phyloP scores from a whole-genome alignment of 148 eudicot species.

The Nyssa sinensis region DNA sequence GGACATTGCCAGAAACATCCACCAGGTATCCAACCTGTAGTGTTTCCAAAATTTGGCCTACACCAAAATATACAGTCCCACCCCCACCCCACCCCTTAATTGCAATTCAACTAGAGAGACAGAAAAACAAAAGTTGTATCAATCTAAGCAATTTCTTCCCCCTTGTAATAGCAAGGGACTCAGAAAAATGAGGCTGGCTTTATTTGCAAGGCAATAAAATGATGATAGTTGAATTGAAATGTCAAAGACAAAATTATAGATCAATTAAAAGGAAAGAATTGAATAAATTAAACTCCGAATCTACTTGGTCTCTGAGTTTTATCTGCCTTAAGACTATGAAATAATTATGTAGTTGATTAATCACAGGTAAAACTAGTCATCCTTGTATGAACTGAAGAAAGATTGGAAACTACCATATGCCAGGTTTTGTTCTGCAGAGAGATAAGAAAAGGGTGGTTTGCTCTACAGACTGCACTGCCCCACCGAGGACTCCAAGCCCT shows the following conservation, averaged over 20 bases:
- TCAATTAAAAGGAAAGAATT: neutral
- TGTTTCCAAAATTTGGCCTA: no score
- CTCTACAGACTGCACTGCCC: neutral
- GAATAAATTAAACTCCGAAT: neutral
- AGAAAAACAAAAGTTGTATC: neutral
- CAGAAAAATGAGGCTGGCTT: neutral
- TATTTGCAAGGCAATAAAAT: neutral
- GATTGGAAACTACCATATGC: neutral
- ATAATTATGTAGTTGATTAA: neutral
- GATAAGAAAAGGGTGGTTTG: neutral
- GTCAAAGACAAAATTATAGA: neutral
- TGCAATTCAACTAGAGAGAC: neutral
- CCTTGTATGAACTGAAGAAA: neutral
- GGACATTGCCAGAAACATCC: no score
- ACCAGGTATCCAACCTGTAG: no score
- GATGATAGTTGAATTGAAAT: neutral
- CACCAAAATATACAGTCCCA: no score
- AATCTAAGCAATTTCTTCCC: neutral
- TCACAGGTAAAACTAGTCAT: neutral
- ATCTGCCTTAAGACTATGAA: neutral
- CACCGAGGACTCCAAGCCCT: slow-evolving; percentile 4
- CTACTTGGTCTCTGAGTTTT: neutral
- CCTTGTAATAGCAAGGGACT: neutral
- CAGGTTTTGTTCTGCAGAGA: neutral
- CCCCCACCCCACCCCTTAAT: no score